Base-by-base conservation (phyloP, 441 rosid genomes). In the Populus hybrid region DNA sequence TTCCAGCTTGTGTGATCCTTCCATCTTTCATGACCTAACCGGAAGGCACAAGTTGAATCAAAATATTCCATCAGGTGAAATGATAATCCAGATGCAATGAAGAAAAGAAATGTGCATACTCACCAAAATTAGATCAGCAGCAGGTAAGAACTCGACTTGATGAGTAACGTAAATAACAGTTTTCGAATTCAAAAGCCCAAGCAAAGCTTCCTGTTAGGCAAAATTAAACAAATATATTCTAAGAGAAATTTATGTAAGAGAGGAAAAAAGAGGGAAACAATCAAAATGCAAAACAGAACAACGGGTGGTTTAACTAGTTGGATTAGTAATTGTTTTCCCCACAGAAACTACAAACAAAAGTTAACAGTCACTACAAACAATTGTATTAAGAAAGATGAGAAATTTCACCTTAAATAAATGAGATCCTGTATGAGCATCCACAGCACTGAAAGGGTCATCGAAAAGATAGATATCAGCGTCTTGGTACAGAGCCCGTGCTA, bases 401-500 rank as follows among this genome's bases (percentile, higher is more conserved):
- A 2, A 66, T 10, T 24, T 81, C 69, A 94, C 98, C 93, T 86
- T 89, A 78, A 90, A 90, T 66, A 95, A 84, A 83, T 90, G 94
- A 77, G 98, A 91, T 63, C 97, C 97, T 21, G 97, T 95, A 79
- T 92, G 98, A 72, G 93, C 98, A 81, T 94, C 98, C 26, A 94
- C 97, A 6, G 97, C 97, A 81, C 97, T 95, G 73, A 95, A 95
- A 76, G 98, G 97, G 80, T 95, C 97, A 61, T 93, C 98, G 28
- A 95, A 88, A 18, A 95, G 86, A 85, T 91, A 94, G 67, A 91
- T 86, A 82, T 91, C 95, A 2, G 95, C 92, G 77, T 91, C 88
- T 81, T 93, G 97, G 86, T 93, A 91, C 6, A 94, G 83, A 68
- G 97, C 97, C 6, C 98, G 96, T 0, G 97, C 97, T 78, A 93